Base-by-base conservation (phyloP, 2,329 filamentous ascomycete species). In the Neurospora sp. region DNA sequence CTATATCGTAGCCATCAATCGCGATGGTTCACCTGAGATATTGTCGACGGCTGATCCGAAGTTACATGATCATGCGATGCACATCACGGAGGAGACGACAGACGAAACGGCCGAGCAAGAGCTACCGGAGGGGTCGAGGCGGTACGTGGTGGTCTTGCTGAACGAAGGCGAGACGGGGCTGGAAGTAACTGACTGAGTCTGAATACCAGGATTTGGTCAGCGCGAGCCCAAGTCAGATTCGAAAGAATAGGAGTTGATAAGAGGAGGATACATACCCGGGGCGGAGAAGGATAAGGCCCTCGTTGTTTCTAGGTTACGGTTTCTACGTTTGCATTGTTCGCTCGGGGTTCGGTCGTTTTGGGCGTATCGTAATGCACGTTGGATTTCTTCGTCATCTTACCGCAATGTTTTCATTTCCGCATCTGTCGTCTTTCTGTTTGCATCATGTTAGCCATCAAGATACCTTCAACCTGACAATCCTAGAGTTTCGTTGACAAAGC, bases 1-100 rank as follows among this genome's bases (percentile, higher is more conserved):
- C 23, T 74, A 76, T 66, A 68, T 72, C 12, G 74, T 76, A 10
- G 72, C 73, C 5, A 74, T 76, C 68, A 76, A 75, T 36, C 72
- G 71, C 11, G 74, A 75, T 38, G 74, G 74, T 8, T 72, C 74
- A 1, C 72, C 73, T 33, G 70, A 71, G 66, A 62, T 75, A 52
- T 72, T 74, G 0, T 43, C 66, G 10, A 23, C n/a, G 4, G 67
- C 69, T 6, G 28, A 69, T 15, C 10, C 68, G 28, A 66, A 40
- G 28, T 5, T 41, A 15, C 43, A 38, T 38, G 28, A 40, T 11
- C 66, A 68, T 19, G 28, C 66, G 17, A 41, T 68, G 37, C 37
- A 66, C n/a, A 40, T 37, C 15, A 43, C 43, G 41, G 66, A 68
- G 52, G 46, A 69, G 62, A 57, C 36, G 12, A 66, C 23, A 8